Base-by-base conservation (phyloP, 768 basidiomycete species). In the Xerocomellus chrysenteron region DNA sequence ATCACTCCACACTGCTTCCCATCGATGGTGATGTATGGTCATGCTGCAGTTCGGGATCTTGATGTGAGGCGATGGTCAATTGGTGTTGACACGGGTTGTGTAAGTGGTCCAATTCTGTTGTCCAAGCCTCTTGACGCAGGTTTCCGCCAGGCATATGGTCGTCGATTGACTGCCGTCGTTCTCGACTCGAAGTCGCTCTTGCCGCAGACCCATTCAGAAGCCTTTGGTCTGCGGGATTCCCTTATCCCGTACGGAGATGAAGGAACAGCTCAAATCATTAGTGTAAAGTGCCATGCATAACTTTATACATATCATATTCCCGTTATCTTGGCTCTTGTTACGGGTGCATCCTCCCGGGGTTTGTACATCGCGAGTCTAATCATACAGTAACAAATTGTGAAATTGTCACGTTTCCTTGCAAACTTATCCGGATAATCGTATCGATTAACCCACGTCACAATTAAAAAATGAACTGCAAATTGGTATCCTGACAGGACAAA, bases 21-120 rank as follows among this genome's bases (percentile, higher is more conserved):
- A 2, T 78, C 84, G 1, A 89, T 82, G 39, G 85, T 92, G n/a
- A 72, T 96, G 7, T 97, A 96, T 69, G 95, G 93, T 0, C 95
- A 97, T 65, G 80, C 86, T 9, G 94, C 94, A 6, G 75, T 80
- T 4, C 78, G 90, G 28, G 91, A 90, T 13, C 77, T 97, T 13
- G 92, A 94, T 68, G 71, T 93, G 61, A 87, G 88, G 58, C 78
- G 88, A 21, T 96, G 89, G 88, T 83, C 86, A 3, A 74, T 94
- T 57, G 95, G 95, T 2, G 72, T 96, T 35, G 95, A 98, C 69
- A 81, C 88, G 0, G 94, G 91, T 12, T 96, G 94, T 66, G 90
- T 93, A 68, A 69, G 86, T 76, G 42, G 46, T 39, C 19, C 11
- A 2, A 37, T 46, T 28, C 10, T 46, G 32, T 55, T 28, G 14